phyloP scores from a whole-genome alignment of 2,329 filamentous ascomycete species.

The Trichoderma breve region DNA sequence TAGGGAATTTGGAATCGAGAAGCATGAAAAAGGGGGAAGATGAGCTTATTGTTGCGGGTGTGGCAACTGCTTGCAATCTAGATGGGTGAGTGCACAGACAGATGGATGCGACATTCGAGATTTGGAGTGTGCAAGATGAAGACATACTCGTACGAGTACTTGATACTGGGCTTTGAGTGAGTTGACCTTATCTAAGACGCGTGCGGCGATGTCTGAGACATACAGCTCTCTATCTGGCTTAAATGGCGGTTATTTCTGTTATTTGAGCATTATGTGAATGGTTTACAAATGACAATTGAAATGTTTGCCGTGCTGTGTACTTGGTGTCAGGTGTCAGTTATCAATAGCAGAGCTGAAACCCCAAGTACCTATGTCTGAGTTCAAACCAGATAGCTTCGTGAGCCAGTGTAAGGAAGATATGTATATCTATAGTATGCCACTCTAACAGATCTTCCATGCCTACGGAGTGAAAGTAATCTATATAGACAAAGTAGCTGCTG shows the following conservation, averaged over 20 bases:
- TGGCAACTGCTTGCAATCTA: background rate
- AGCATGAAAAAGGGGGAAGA: background rate
- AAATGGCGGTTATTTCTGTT: background rate
- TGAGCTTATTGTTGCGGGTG: background rate
- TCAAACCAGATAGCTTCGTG: background rate
- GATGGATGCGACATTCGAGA: slow-evolving; percentile 6
- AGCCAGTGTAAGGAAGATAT: background rate
- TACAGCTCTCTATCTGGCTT: background rate
- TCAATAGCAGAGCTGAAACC: background rate
- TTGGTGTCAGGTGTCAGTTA: background rate
- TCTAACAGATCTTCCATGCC: background rate
- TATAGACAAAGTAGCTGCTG: background rate
- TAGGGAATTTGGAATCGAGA: background rate
- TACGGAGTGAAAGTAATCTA: background rate
- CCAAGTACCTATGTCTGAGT: background rate
- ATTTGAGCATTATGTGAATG: background rate
- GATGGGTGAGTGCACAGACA: background rate
- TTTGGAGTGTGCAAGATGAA: background rate
- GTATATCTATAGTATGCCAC: background rate
- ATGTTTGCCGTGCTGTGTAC: background rate
- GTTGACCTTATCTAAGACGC: background rate
- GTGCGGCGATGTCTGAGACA: slow-evolving; percentile 1
- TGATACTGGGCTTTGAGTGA: background rate
- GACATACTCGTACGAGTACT: background rate
- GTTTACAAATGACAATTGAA: background rate